Evolutionary conservation across 257 asterid genomes (phyloP).

Genomic region (Solanum raphanifolium): DNA sequence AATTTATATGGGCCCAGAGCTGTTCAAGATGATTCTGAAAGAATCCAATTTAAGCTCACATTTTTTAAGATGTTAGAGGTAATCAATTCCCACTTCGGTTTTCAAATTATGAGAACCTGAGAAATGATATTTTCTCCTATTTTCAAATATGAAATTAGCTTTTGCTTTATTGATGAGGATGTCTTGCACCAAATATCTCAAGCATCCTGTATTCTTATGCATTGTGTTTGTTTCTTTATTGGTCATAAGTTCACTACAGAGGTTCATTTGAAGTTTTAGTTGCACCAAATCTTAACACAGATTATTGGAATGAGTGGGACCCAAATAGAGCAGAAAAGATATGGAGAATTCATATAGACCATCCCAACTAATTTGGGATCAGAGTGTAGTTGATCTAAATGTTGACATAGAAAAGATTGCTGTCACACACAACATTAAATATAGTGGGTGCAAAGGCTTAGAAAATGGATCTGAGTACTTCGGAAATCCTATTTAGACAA

Average conservation of each 20-base stretch:
- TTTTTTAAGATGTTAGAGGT: constrained; percentile 80
- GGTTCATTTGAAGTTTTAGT: not conserved
- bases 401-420: not conserved
- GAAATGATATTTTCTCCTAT: not conserved
- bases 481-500: not conserved
- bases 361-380: not conserved
- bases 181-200: not conserved
- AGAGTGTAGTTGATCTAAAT: not conserved
- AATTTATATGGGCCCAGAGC: constrained; percentile 96
- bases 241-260: not conserved
- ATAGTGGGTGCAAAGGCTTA: not conserved
- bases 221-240: not conserved
- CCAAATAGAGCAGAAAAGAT: not conserved
- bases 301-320: not conserved
- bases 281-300: not conserved
- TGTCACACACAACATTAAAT: not conserved
- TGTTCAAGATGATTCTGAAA: constrained; percentile 50
- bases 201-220: not conserved
- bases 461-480: not conserved
- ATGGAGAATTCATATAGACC: not conserved
- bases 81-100: constrained; percentile 3
- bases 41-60: constrained; percentile 60
- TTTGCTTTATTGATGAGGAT: not conserved
- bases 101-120: not conserved
- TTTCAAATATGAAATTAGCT: not conserved